Evolutionary conservation across 23 red algal species (phyloP).

Genomic region (Gracilariopsis chorda): DNA sequence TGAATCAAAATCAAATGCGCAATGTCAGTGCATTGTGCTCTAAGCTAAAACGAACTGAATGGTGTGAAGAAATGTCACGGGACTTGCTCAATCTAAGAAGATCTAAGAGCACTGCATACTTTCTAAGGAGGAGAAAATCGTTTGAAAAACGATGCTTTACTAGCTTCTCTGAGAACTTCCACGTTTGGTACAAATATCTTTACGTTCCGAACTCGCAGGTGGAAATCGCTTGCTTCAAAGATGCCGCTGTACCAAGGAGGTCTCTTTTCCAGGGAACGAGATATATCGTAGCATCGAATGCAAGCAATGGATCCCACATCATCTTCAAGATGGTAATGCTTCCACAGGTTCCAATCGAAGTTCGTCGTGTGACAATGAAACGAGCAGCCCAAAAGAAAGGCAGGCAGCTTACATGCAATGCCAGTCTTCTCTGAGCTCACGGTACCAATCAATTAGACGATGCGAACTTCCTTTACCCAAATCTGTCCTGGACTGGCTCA

Average conservation of each 20-base stretch:
- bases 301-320: too few relatives aligned
- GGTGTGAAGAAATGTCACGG: neutral
- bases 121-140: neutral
- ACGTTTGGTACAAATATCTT: constrained; percentile 7
- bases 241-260: neutral
- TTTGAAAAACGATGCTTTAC: neutral
- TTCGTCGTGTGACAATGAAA: too few relatives aligned
- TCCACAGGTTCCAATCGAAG: too few relatives aligned
- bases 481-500: too few relatives aligned
- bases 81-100: neutral
- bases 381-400: too few relatives aligned
- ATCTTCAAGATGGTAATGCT: too few relatives aligned
- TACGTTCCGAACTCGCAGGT: neutral
- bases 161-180: neutral
- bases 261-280: neutral
- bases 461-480: too few relatives aligned
- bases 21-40: neutral
- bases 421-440: too few relatives aligned
- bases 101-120: neutral
- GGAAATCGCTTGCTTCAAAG: neutral
- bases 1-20: neutral
- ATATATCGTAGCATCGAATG: too few relatives aligned
- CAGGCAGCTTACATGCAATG: too few relatives aligned
- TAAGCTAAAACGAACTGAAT: neutral
- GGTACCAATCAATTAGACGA: too few relatives aligned